phyloP scores from a whole-genome alignment of 176 grass and related monocot genomes.

The Musa beccarii region DNA sequence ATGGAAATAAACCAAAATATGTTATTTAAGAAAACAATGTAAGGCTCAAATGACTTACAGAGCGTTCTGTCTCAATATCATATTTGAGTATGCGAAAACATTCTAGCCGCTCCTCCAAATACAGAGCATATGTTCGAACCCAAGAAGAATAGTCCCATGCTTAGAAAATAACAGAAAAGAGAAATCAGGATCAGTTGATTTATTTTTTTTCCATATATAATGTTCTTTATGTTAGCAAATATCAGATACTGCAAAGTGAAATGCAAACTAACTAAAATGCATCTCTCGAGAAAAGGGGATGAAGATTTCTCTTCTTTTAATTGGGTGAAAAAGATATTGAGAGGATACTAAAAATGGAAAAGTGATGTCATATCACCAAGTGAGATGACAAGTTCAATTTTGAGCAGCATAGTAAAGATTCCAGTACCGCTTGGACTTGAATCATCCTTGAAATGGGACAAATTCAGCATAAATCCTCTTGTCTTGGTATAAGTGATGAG shows the following conservation, averaged over 20 bases:
- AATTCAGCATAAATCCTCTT: constrained; percentile 20
- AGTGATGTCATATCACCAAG: background rate
- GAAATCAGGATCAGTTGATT: background rate
- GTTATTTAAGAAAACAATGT: background rate
- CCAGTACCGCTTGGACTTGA: constrained; percentile 17
- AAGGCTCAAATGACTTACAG: constrained; percentile 1
- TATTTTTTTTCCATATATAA: background rate
- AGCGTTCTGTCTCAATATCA: constrained; percentile 12
- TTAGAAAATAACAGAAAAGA: constrained; percentile 10
- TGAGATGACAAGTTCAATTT: background rate
- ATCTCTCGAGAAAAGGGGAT: too few relatives aligned
- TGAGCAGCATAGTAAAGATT: background rate
- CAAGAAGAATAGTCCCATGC: constrained; percentile 45
- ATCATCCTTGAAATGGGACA: constrained; percentile 27
- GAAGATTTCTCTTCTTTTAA: too few relatives aligned
- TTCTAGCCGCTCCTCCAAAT: constrained; percentile 36
- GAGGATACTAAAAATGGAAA: background rate
- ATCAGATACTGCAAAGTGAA: background rate
- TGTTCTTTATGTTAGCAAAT: background rate
- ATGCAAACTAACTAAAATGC: background rate
- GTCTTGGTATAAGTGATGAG: background rate
- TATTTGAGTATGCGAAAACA: constrained; percentile 35
- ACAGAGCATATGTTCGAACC: constrained; percentile 42
- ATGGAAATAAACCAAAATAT: background rate
- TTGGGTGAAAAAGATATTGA: background rate